Conservation (phyloP, 129 eudicot genomes). For the Artemisia argyi region DNA sequence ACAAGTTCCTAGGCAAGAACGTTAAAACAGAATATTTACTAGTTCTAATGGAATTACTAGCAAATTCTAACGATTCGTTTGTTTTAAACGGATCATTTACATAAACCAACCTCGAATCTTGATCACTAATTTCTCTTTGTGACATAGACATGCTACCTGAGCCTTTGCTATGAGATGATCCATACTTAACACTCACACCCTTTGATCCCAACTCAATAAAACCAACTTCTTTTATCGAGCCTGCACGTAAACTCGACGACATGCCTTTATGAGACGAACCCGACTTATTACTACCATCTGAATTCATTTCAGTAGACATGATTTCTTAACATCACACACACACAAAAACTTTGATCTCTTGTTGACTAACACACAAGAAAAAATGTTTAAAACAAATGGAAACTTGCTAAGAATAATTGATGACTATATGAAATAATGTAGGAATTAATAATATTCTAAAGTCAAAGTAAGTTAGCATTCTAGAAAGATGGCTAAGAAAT, state of each 20-base stretch:
- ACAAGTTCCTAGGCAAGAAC: conserved; percentile 81
- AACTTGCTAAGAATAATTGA: conserved; percentile 7
- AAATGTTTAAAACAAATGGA: conserved; percentile 3
- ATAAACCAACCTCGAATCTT: conserved; percentile 72
- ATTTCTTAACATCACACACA: conserved; percentile 38
- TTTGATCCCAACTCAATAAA: conserved; percentile 51
- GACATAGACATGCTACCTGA: conserved; percentile 44
- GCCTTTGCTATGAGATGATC: conserved; percentile 53
- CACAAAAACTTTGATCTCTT: conserved; percentile 11
- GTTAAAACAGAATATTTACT: conserved; percentile 77
- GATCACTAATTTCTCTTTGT: conserved; percentile 75
- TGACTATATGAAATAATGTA: conserved; percentile 9
- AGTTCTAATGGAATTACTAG: conserved; percentile 79
- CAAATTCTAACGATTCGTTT: conserved; percentile 61
- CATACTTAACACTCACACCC: conserved; percentile 52
- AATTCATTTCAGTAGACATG: conserved; percentile 62
- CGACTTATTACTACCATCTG: conserved; percentile 30
- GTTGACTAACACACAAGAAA: conserved; percentile 15
- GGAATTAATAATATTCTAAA: too few species aligned
- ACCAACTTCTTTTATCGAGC: conserved; percentile 63
- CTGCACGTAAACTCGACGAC: conserved; percentile 46
- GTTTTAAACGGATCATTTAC: conserved; percentile 75
- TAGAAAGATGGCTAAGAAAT: too few species aligned
- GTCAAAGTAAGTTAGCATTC: too few species aligned
- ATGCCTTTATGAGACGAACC: conserved; percentile 47